Evolutionary conservation across 139 green algal genomes (phyloP), one percentile per base, ranked within the genome.

Genomic region (Spirogloea muscicola): DNA sequence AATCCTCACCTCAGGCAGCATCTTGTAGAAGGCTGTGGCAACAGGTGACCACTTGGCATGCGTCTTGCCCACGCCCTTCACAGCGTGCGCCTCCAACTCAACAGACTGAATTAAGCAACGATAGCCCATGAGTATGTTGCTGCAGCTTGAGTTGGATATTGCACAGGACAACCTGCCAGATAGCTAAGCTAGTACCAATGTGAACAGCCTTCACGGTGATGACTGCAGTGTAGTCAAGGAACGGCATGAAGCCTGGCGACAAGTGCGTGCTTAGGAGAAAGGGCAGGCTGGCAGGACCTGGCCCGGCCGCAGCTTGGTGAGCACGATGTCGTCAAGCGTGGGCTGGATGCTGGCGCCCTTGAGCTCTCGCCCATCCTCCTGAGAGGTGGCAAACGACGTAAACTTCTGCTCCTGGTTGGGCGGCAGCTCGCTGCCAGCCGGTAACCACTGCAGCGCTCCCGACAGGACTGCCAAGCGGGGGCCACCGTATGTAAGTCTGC

Each of bases 31-130:
- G 1, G 92, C 89, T 4, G 95, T 99, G 1, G 91, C 92, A 2
- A 98, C 94, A 2, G 95, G 95, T 0, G 90, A 96, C 91, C 92
- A 99, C 85, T 99, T 99, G 57, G 95, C 95, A 79, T 99, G 95
- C 44, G 94, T 89, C 44, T 87, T 86, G 9, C 94, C 94, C 0
- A 88, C 68, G 9, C 92, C 94, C 74, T 95, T 95, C 29, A 93
- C 85, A 59, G 84, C 90, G 71, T 97, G 93, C 7, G 88, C 89
- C 76, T 99, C 94, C 18, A 98, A 76, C 76, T 94, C 80, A 18
- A 99, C 95, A 38, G 68, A 76, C n/a, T n/a, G n/a, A n/a, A n/a
- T n/a, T n/a, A n/a, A n/a, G n/a, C n/a, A n/a, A n/a, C n/a, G n/a
- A n/a, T n/a, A n/a, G n/a, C n/a, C n/a, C n/a, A n/a, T n/a, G n/a